Conservation (phyloP, 164 flowering plant species). For the Annona squamosa region DNA sequence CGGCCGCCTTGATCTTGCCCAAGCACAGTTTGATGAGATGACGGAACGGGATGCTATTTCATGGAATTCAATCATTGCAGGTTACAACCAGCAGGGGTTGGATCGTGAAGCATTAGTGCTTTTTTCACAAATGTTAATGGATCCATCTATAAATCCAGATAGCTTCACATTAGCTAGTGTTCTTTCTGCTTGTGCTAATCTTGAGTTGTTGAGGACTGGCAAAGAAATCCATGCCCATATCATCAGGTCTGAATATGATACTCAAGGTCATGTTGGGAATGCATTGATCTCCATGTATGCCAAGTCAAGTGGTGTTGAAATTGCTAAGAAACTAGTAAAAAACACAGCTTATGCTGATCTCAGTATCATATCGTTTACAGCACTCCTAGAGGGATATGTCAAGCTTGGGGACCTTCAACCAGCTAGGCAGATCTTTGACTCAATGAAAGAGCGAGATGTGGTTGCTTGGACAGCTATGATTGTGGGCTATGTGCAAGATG, state of each 20-base stretch:
- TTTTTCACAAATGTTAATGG: conserved; percentile 20
- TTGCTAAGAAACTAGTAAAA: conserved; percentile 44
- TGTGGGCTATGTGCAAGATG: conserved; percentile 74
- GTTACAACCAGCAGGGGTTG: conserved; percentile 22
- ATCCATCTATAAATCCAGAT: conserved; percentile 17
- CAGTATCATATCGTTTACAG: conserved; percentile 57
- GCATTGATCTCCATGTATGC: conserved; percentile 83
- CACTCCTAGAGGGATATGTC: conserved; percentile 71
- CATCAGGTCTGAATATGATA: conserved; percentile 28
- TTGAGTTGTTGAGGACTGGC: conserved; percentile 23
- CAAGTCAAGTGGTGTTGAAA: conserved; percentile 54
- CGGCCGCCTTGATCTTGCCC: conserved; percentile 53
- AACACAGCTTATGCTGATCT: conserved; percentile 27
- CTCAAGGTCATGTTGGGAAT: conserved; percentile 47
- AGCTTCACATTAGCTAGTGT: conserved; percentile 33
- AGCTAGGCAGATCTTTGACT: conserved; percentile 64
- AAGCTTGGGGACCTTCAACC: conserved; percentile 65
- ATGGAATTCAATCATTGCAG: conserved; percentile 31
- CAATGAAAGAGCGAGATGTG: conserved; percentile 55
- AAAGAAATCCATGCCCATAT: conserved; percentile 34
- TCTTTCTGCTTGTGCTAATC: conserved; percentile 43
- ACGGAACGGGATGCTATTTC: conserved; percentile 22
- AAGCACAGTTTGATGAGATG: conserved; percentile 42
- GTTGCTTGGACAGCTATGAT: conserved; percentile 97
- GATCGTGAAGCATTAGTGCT: conserved; percentile 19